Evolutionary conservation across 2,329 filamentous ascomycete species (phyloP), one percentile per base, ranked within the genome.

Genomic region (Decorospora gaudefroyi): DNA sequence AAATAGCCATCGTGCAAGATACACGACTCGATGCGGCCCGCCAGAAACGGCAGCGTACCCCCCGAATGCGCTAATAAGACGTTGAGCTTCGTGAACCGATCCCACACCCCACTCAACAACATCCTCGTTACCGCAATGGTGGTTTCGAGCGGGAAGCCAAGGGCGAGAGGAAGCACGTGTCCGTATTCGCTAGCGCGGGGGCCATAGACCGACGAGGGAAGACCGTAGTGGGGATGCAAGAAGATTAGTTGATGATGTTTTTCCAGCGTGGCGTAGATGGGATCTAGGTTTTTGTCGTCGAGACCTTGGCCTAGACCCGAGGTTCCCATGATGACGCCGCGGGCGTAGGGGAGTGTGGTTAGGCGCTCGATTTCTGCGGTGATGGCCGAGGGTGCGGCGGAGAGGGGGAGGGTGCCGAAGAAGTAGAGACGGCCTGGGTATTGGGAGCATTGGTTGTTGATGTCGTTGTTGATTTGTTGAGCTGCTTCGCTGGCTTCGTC

Each of bases 111-210:
- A 0, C 86, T 81, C n/a, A 96, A 75, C 40, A 90, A 84, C 89
- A 96, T 95, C 32, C 91, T 78, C 3, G 88, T 83, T 2, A 96
- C 85, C 0, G 90, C 89, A 57, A 96, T 92, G 1, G 91, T 96
- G 0, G 91, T 96, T 72, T 96, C 91, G 55, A 96, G 81, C 0
- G 91, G 90, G 65, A 96, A 96, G 0, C 91, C 91, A 3, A 96
- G 74, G 0, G 90, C 88, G 0, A 96, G 75, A 0, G 90, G 88
- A 2, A 96, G 77, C 1, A 96, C 90, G 67, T 96, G 91, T 0
- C 91, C 91, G 64, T 95, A 96, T 21, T 80, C 78, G 48, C 86
- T 84, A 0, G 81, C 82, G 6, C 86, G 76, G 0, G 87, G 81
- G 0, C 91, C 91, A 72, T 88, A 96, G 3, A 95, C 88, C 6